Evolutionary conservation across 2,329 filamentous ascomycete genomes (phyloP).

Genomic region (Hawksworthiomyces lignivorus): DNA sequence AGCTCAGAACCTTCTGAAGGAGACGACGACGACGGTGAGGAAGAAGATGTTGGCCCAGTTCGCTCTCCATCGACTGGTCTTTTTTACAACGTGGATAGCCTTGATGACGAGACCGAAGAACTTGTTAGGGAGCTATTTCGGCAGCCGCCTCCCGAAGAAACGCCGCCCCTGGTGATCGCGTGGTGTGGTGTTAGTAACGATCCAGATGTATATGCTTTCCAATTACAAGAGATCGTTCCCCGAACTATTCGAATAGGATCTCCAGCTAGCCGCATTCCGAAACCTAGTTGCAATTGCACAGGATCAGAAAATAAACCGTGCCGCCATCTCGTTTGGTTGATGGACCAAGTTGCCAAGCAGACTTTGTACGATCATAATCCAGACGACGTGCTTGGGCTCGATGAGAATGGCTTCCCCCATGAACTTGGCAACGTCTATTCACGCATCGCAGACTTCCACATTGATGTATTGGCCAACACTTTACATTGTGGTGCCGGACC

Average conservation of each 20-base stretch:
- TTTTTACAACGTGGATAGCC: slow-evolving; percentile 23
- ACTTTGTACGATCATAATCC: slow-evolving; percentile 36
- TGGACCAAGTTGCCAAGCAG: slow-evolving; percentile 44
- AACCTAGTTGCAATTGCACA: slow-evolving; percentile 40
- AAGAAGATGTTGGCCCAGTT: slow-evolving; percentile 22
- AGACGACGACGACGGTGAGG: slow-evolving; percentile 15
- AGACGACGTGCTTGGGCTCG: slow-evolving; percentile 22
- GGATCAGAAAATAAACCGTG: slow-evolving; percentile 29
- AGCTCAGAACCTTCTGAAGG: no score
- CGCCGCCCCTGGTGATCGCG: slow-evolving; percentile 42
- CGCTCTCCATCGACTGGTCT: slow-evolving; percentile 27
- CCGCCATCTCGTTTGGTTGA: slow-evolving; percentile 46
- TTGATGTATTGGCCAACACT: slow-evolving; percentile 43
- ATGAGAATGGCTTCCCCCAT: slow-evolving; percentile 24
- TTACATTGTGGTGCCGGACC: slow-evolving; percentile 41
- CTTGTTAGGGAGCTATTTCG: slow-evolving; percentile 36
- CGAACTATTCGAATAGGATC: slow-evolving; percentile 43
- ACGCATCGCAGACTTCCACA: slow-evolving; percentile 41
- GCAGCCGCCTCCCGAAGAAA: slow-evolving; percentile 23
- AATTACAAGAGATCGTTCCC: slow-evolving; percentile 47
- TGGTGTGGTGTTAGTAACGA: slow-evolving; percentile 33
- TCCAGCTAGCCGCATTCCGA: slow-evolving; percentile 29
- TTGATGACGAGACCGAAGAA: slow-evolving; percentile 19
- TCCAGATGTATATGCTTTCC: slow-evolving; percentile 44
- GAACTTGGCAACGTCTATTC: slow-evolving; percentile 25